Base-by-base conservation (phyloP, 2,329 filamentous ascomycete genomes). In the Falciphora oryzae region DNA sequence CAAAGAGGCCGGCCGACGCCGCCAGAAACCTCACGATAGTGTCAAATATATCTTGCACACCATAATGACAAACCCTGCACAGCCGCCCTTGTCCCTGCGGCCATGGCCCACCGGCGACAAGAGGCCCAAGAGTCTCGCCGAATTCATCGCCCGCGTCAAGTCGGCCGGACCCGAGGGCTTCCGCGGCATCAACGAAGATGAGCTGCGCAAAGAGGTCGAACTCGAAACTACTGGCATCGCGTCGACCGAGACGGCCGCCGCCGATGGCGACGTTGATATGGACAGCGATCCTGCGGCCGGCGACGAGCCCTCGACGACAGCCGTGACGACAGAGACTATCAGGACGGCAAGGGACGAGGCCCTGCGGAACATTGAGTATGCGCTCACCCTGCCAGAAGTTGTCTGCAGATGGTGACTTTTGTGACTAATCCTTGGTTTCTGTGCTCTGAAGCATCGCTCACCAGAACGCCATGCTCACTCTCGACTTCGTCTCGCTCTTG, bases 401-500 rank as follows among this genome's bases (percentile, higher is more conserved):
- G 8, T 60, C 27, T 10, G 27, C 22, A 22, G 10, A 16, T 18
- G 59, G n/a, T n/a, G 44, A 22, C 25, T 16, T 38, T 38, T 28
- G n/a, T 57, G 27, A 14, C 63, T 62, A 22, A 63, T 5, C 25
- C 64, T 70, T 13, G 18, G 63, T 71, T 29, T 69, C 71, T 22
- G 1, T 35, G 25, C 22, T 7, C 18, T 31, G 32, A 60, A 82
- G 77, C 74, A 78, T 70, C 10, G 80, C 80, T 14, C 80, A 85
- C 65, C 85, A 89, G 68, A 84, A 86, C 64, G 83, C 88, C 57
- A 81, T 90, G 72, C 82, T 91, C 66, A 87, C 89, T 8, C 85
- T 96, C 70, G 92, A 97, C 74, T 91, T 93, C 70, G 79, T 96
- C 65, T 96, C 93, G 35, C 83, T 96, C 8, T 81, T 96, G 1